Evolutionary conservation across 805 yeast genomes (phyloP).

Genomic region (Candida pseudoglaebosa): DNA sequence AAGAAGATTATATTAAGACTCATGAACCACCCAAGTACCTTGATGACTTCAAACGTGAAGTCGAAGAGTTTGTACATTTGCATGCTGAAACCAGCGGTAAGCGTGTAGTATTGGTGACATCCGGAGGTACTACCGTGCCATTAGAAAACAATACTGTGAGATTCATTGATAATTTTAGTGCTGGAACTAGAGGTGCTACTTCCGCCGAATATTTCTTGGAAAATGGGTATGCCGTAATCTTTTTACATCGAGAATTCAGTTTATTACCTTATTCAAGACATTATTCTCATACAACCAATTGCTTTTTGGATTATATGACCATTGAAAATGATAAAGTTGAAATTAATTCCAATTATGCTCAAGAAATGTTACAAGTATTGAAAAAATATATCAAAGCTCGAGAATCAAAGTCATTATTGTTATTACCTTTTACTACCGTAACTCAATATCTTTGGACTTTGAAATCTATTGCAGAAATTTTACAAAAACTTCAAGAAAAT

Average conservation of each 20-base stretch:
- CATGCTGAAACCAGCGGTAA: conserved; percentile 44
- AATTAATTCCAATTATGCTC: conserved; percentile 57
- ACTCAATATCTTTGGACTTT: conserved; percentile 89
- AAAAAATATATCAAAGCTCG: conserved; percentile 53
- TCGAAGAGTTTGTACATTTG: conserved; percentile 54
- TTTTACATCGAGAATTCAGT: conserved; percentile 88
- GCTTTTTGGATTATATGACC: conserved; percentile 81
- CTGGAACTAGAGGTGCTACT: conserved; percentile 97
- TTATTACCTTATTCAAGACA: conserved; percentile 90
- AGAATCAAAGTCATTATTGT: conserved; percentile 49
- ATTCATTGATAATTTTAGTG: conserved; percentile 93
- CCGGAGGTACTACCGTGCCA: conserved; percentile 98
- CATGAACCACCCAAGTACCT: conserved; percentile 76
- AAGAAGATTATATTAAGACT: conserved; percentile 67
- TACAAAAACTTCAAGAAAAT: conserved; percentile 51
- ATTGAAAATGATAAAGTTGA: conserved; percentile 52
- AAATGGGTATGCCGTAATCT: conserved; percentile 86
- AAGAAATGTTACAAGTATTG: conserved; percentile 56
- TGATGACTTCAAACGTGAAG: conserved; percentile 53
- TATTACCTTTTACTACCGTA: conserved; percentile 90
- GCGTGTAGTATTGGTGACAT: conserved; percentile 77
- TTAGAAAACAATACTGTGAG: conserved; percentile 94
- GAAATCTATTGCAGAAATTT: conserved; percentile 55
- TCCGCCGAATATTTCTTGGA: conserved; percentile 89
- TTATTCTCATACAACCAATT: conserved; percentile 77